phyloP scores from a whole-genome alignment of 2,329 filamentous ascomycete species.

The Colletotrichum aenigma region DNA sequence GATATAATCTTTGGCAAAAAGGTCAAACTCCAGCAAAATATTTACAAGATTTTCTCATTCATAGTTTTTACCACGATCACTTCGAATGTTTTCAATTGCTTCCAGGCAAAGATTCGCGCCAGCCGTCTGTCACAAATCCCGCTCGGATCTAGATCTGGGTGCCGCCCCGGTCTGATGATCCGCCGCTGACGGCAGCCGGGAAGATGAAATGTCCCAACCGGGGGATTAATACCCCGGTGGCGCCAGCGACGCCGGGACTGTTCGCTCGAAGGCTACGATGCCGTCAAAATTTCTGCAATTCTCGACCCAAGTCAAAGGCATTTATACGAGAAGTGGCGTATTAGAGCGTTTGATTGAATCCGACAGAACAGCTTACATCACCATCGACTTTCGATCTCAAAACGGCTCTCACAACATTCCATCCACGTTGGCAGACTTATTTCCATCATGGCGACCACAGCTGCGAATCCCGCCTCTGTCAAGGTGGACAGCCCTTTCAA shows the following conservation, averaged over 20 bases:
- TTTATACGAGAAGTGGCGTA: neutral
- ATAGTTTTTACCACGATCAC: neutral
- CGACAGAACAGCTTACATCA: neutral
- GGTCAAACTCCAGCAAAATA: rapidly evolving
- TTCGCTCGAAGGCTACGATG: neutral
- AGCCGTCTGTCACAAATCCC: neutral
- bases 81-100: neutral
- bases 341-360: neutral
- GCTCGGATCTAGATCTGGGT: neutral
- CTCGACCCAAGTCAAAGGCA: neutral
- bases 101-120: rapidly evolving
- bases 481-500: neutral
- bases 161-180: neutral
- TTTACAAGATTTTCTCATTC: rapidly evolving
- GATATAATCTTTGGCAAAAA: rapidly evolving
- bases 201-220: neutral
- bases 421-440: neutral
- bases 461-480: neutral
- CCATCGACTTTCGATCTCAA: neutral
- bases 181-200: neutral
- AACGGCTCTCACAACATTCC: neutral
- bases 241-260: rapidly evolving
- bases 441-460: neutral
- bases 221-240: neutral
- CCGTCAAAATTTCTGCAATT: neutral